These are phyloP conservation scores for Starmerella tilneyi DNA, from an alignment of 805 yeast genomes.

Conservation along the genomic window DNA sequence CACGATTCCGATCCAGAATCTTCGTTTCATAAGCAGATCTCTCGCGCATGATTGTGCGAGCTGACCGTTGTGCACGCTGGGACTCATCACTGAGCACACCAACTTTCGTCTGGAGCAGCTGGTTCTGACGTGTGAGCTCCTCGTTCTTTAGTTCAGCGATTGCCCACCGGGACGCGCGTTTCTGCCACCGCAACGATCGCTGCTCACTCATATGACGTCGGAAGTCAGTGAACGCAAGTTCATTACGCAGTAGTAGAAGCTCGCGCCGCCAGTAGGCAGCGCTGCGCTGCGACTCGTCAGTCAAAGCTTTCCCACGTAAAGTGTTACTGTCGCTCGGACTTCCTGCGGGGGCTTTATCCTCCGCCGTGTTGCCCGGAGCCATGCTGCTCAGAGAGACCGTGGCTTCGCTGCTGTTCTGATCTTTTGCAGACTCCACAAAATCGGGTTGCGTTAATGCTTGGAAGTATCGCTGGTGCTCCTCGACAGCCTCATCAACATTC, in stretches of 20 bases:
- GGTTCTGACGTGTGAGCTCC: slow-evolving; percentile 27
- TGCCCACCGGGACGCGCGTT: slow-evolving; percentile 27
- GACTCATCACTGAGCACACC: slow-evolving; percentile 27
- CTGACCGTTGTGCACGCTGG: slow-evolving; percentile 29
- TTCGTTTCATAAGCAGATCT: slow-evolving; percentile 33
- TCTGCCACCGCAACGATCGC: slow-evolving; percentile 31
- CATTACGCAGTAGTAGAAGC: slow-evolving; percentile 46
- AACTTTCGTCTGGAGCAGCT: slow-evolving; percentile 26
- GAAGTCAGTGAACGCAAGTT: slow-evolving; percentile 49
- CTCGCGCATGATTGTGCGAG: slow-evolving; percentile 30
- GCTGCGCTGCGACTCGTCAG: slow-evolving; percentile 7
- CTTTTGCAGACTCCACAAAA: too few relatives aligned
- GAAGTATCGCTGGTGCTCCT: neutral
- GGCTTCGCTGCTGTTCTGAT: neutral
- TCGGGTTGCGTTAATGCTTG: slow-evolving; percentile 1
- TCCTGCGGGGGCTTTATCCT: neutral
- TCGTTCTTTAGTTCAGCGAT: slow-evolving; percentile 29
- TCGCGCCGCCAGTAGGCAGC: slow-evolving; percentile 37
- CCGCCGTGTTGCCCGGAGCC: too few relatives aligned
- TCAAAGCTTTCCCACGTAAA: neutral
- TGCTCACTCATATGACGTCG: slow-evolving; percentile 40
- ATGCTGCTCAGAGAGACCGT: too few relatives aligned
- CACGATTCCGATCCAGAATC: slow-evolving; percentile 30
- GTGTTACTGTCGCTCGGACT: neutral
- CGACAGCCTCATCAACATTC: neutral